phyloP scores from a whole-genome alignment of 106 monocot species.

The Cymbidium sinense region DNA sequence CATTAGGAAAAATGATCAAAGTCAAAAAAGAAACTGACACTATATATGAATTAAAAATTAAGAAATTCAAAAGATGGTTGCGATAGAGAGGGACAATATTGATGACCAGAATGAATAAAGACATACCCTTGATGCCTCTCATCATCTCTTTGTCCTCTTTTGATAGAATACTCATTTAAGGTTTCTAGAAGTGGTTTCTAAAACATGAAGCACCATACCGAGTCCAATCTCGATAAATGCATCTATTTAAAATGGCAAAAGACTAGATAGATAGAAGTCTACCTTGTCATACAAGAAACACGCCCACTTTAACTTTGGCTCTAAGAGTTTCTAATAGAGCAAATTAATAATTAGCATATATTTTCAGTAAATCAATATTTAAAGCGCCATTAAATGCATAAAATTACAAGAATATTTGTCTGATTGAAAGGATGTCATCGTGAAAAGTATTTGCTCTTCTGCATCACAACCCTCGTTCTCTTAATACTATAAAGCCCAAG shows the following conservation, averaged over 20 bases:
- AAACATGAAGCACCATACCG: neutral
- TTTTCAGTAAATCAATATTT: neutral
- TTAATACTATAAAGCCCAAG: neutral
- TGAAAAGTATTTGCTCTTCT: neutral
- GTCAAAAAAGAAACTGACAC: neutral
- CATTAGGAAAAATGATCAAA: no score
- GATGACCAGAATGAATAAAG: neutral
- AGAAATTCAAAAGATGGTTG: neutral
- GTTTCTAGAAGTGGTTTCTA: constrained; percentile 43
- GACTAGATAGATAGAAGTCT: neutral
- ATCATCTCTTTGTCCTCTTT: constrained; percentile 71
- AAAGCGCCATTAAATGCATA: neutral
- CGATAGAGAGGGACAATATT: neutral
- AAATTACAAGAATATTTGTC: neutral
- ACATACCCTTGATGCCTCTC: constrained; percentile 66
- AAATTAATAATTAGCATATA: constrained; percentile 7
- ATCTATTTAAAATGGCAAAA: neutral
- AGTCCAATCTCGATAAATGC: neutral
- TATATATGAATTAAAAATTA: neutral
- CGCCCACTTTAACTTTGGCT: constrained; percentile 49
- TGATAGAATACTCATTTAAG: constrained; percentile 47
- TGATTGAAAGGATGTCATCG: neutral
- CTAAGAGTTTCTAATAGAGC: constrained; percentile 56
- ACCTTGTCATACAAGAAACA: constrained; percentile 77
- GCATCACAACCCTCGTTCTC: neutral